Percentiles rank a stretch among this genome's conserved stretches.
Conservation (phyloP, 768 basidiomycete species). For the Boletus vinaceobasis region DNA sequence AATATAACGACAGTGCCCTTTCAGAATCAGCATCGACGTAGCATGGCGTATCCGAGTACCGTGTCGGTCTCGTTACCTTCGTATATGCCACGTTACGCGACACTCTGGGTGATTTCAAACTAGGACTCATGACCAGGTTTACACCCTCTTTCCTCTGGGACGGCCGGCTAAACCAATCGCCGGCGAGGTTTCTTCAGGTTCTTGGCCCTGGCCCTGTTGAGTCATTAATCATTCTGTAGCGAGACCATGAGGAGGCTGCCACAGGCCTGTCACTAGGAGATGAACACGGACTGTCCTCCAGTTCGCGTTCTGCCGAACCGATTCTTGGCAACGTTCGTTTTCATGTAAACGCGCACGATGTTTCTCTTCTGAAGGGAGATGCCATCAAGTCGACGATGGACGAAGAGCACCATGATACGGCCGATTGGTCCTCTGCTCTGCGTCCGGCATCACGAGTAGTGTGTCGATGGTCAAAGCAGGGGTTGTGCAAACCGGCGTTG, state of each 20-base stretch:
- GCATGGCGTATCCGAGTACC: not conserved
- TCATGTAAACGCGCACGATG: not conserved
- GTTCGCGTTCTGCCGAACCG: not conserved
- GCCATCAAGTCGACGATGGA: not conserved
- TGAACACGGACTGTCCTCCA: not conserved
- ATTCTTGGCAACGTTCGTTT: not conserved
- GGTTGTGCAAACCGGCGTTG: not conserved
- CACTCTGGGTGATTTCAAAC: not conserved
- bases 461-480: not conserved
- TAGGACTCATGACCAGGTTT: not conserved
- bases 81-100: not conserved
- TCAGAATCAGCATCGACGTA: not conserved
- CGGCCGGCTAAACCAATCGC: not conserved
- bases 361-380: not conserved
- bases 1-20: not conserved
- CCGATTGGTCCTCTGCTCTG: not conserved
- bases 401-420: not conserved
- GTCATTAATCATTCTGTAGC: not conserved
- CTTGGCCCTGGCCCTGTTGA: not conserved
- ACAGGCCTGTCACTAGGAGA: too few relatives aligned
- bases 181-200: not conserved
- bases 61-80: not conserved
- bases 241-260: not conserved
- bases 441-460: too few relatives aligned
- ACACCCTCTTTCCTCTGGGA: not conserved